phyloP scores from a whole-genome alignment of 371 early-diverging fungal genomes.

The Zopfochytrium polystomum region DNA sequence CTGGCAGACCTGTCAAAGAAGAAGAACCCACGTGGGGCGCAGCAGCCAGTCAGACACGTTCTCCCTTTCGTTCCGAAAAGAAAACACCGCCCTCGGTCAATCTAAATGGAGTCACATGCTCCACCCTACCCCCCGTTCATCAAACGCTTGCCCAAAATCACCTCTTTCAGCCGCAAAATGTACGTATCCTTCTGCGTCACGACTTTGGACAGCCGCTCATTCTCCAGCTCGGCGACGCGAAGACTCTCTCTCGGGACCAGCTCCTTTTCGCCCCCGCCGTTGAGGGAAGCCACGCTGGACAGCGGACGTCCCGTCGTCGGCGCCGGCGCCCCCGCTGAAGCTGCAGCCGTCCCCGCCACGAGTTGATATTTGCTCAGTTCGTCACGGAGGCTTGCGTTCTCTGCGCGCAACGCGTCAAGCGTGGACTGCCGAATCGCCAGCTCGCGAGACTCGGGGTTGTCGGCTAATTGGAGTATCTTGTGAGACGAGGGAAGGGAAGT shows the following conservation, averaged over 20 bases:
- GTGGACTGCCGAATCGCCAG: slow-evolving; percentile 62
- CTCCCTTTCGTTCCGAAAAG: background rate
- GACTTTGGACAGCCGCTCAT: slow-evolving; percentile 41
- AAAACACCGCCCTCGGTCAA: too few species aligned
- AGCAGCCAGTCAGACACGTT: too few species aligned
- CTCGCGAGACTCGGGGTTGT: slow-evolving; percentile 69
- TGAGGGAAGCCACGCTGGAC: too few species aligned
- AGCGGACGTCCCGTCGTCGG: slow-evolving; percentile 1
- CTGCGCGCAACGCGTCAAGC: slow-evolving; percentile 56
- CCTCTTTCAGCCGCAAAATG: slow-evolving; percentile 63
- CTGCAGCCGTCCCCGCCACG: too few species aligned
- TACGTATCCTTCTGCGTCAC: slow-evolving; percentile 60
- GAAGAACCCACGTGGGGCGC: too few species aligned
- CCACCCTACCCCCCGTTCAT: background rate
- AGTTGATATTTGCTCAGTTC: slow-evolving; percentile 22
- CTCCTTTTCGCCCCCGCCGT: slow-evolving; percentile 6
- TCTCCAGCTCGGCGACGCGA: slow-evolving; percentile 56
- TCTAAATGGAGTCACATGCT: slow-evolving; percentile 5
- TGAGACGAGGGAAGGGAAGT: too few species aligned
- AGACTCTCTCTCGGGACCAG: slow-evolving; percentile 57
- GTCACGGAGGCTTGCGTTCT: slow-evolving; percentile 55
- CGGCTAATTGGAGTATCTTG: slow-evolving; percentile 60
- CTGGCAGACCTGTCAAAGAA: slow-evolving; percentile 50
- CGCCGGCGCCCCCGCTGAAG: too few species aligned
- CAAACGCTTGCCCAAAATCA: slow-evolving; percentile 13